Evolutionary conservation across 2,329 filamentous ascomycete genomes (phyloP).

Genomic region (Talaromyces rugulosus): DNA sequence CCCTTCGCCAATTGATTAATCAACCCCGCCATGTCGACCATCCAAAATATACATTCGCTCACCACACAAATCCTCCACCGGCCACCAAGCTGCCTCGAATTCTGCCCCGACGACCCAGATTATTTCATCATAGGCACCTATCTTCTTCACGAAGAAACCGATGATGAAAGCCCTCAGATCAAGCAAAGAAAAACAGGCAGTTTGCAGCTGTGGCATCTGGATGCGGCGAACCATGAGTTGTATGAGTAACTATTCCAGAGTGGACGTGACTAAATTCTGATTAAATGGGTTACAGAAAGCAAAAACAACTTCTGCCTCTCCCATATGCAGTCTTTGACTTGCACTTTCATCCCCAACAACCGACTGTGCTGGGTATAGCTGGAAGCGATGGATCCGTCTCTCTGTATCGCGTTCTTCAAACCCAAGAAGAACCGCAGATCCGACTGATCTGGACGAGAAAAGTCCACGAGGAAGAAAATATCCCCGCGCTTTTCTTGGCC

Average conservation of each 20-base stretch:
- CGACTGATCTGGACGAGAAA: slow-evolving; percentile 41
- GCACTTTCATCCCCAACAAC: slow-evolving; percentile 64
- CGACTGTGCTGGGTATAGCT: slow-evolving; percentile 64
- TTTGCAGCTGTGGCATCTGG: slow-evolving; percentile 61
- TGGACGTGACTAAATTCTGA: no score
- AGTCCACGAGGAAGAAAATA: slow-evolving; percentile 50
- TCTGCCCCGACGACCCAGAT: slow-evolving; percentile 46
- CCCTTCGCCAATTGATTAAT: no score
- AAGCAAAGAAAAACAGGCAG: slow-evolving; percentile 68
- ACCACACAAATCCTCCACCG: slow-evolving; percentile 37
- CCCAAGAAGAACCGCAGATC: slow-evolving; percentile 8
- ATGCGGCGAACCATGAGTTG: slow-evolving; percentile 26
- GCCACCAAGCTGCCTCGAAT: slow-evolving; percentile 44
- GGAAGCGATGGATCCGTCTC: slow-evolving; percentile 61
- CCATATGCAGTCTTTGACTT: slow-evolving; percentile 78
- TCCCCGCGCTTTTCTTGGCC: slow-evolving; percentile 66
- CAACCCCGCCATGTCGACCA: neutral
- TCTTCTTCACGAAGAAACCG: slow-evolving; percentile 49
- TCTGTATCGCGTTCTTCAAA: slow-evolving; percentile 30
- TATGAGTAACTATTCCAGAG: slow-evolving; percentile 18
- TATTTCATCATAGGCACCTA: slow-evolving; percentile 84
- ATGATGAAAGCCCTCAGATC: slow-evolving; percentile 20
- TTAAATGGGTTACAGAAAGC: slow-evolving; percentile 38
- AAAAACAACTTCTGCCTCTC: slow-evolving; percentile 58
- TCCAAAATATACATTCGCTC: slow-evolving; percentile 17